phyloP scores from a whole-genome alignment of 2,329 filamentous ascomycete genomes.

The Penicillium corylophilum region DNA sequence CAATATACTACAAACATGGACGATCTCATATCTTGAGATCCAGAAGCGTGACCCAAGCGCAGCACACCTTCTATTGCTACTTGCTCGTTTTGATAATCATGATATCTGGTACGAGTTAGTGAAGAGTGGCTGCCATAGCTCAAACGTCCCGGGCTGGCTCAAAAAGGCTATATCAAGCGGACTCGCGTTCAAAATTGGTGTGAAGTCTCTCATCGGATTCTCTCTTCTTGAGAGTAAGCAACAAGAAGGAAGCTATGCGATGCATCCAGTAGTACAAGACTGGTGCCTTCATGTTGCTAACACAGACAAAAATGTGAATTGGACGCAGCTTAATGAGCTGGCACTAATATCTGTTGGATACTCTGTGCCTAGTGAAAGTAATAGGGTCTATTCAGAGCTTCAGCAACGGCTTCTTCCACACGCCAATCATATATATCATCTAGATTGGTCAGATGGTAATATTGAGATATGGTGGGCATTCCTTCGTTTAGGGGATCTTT shows the following conservation, averaged over 20 bases:
- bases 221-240: constrained; percentile 28
- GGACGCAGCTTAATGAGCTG: constrained; percentile 7
- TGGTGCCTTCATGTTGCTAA: constrained; percentile 18
- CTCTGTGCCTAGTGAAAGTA: constrained; percentile 1
- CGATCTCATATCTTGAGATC: constrained; percentile 40
- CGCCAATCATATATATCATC: constrained; percentile 11
- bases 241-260: constrained; percentile 25
- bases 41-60: constrained; percentile 28
- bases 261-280: constrained; percentile 30
- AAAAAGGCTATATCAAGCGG: constrained; percentile 13
- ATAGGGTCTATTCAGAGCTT: constrained; percentile 11
- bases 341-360: constrained; percentile 19
- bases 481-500: no score
- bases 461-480: constrained; percentile 2
- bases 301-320: constrained; percentile 3
- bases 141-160: constrained; percentile 21
- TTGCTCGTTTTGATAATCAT: constrained; percentile 46
- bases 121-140: constrained; percentile 3
- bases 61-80: constrained; percentile 41
- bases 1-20: constrained; percentile 36
- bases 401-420: constrained; percentile 21
- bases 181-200: constrained; percentile 19
- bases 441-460: background rate
- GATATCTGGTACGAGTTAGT: constrained; percentile 51
- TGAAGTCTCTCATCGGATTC: constrained; percentile 24